Conservation (phyloP, 805 yeast species). For the Millerozyma miso region DNA sequence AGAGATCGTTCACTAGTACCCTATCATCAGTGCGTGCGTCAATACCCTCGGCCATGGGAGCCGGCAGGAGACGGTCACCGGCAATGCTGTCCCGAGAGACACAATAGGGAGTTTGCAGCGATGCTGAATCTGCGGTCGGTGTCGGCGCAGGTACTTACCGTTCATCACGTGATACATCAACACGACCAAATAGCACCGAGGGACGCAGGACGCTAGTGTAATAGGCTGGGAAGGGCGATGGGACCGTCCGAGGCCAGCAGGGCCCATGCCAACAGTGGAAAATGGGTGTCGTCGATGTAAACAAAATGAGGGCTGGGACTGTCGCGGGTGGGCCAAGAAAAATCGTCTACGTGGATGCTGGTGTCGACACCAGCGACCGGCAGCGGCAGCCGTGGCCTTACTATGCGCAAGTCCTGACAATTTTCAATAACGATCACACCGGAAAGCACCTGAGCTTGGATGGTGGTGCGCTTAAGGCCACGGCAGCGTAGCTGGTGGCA, state of each 20-base stretch:
- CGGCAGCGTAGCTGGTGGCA: slow-evolving; percentile 33
- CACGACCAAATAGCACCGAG: no score
- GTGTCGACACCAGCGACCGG: slow-evolving; percentile 1
- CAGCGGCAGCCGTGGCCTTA: slow-evolving; percentile 3
- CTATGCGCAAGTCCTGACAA: slow-evolving; percentile 17
- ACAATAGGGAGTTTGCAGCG: no score
- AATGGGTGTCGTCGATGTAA: background rate
- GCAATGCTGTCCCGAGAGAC: no score
- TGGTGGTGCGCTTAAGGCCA: slow-evolving; percentile 12
- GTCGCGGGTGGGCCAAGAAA: slow-evolving; percentile 18
- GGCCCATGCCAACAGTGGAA: background rate
- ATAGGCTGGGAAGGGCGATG: background rate
- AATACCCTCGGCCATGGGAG: no score
- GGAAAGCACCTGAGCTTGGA: slow-evolving; percentile 16
- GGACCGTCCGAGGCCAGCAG: background rate
- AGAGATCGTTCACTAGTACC: no score
- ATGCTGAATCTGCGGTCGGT: no score
- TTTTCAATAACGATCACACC: slow-evolving; percentile 28
- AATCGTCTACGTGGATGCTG: slow-evolving; percentile 25
- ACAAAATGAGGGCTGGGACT: slow-evolving; percentile 1
- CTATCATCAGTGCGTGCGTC: no score
- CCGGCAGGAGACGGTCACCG: no score
- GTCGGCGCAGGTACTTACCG: no score
- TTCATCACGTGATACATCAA: no score
- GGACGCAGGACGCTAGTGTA: no score